A percentile compares a stretch with the other conserved stretches of the same genome.
phyloP scores from a whole-genome alignment of 805 yeast genomes.

The Saturnispora ahearnii region DNA sequence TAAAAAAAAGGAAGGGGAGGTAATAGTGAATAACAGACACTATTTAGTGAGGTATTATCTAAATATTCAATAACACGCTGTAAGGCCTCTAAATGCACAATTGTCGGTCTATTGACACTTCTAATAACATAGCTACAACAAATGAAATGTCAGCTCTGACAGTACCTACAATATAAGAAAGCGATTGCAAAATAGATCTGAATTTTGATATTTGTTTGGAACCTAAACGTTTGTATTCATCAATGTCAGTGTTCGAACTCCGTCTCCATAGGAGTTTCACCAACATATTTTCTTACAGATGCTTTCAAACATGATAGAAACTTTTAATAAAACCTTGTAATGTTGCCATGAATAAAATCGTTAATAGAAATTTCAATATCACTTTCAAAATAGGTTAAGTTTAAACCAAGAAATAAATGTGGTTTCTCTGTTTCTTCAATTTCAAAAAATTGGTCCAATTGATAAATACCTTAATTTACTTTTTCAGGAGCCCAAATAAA shows the following conservation, averaged over 20 bases:
- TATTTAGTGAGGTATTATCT: not conserved
- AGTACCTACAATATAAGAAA: not conserved
- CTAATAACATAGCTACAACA: not conserved
- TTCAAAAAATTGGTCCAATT: not conserved
- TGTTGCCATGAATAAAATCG: not conserved
- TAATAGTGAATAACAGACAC: not conserved
- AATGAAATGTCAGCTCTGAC: not conserved
- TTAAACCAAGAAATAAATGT: not conserved
- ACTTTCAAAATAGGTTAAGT: not conserved
- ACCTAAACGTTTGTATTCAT: not conserved
- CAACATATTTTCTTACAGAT: not conserved
- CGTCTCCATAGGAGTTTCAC: not conserved
- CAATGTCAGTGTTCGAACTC: not conserved
- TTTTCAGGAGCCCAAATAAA: not conserved
- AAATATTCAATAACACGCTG: not conserved
- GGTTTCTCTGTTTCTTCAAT: not conserved
- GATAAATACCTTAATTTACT: not conserved
- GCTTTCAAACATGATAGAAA: not conserved
- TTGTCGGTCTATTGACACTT: not conserved
- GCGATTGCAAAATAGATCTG: not conserved
- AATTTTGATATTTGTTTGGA: not conserved
- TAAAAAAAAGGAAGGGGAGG: not conserved
- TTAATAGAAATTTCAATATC: not conserved
- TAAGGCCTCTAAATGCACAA: not conserved
- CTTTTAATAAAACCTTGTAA: not conserved